These are phyloP conservation scores for Sporothrix brunneoviolacea DNA, from an alignment of 2,329 filamentous ascomycete genomes.

Conservation along the genomic window DNA sequence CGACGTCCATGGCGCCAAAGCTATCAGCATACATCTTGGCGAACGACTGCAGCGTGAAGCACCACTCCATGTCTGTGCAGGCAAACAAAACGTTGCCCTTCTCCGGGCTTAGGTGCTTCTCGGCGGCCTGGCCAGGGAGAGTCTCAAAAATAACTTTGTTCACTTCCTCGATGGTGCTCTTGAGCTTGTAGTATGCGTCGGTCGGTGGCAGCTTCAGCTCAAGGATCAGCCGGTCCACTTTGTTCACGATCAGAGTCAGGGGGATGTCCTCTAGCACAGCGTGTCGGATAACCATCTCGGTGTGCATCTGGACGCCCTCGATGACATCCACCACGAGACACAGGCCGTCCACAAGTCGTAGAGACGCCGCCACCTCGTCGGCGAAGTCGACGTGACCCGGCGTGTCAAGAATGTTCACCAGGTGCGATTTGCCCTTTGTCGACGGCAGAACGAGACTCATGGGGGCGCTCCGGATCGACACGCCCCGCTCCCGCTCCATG, in stretches of 20 bases:
- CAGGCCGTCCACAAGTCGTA: constrained; percentile 84
- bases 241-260: constrained; percentile 87
- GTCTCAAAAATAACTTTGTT: constrained; percentile 91
- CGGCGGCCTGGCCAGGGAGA: constrained; percentile 72
- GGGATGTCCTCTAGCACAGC: constrained; percentile 85
- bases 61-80: constrained; percentile 91
- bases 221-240: constrained; percentile 90
- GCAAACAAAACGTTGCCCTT: constrained; percentile 98
- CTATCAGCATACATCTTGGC: constrained; percentile 92
- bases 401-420: constrained; percentile 92
- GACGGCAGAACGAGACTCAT: constrained; percentile 90
- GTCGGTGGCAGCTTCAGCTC: constrained; percentile 90
- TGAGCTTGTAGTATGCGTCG: constrained; percentile 98
- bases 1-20: constrained; percentile 72
- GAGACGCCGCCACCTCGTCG: constrained; percentile 84
- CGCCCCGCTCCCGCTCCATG: constrained; percentile 77
- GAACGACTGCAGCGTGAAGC: constrained; percentile 89
- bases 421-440: constrained; percentile 87
- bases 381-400: constrained; percentile 98
- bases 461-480: constrained; percentile 87
- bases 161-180: constrained; percentile 97
- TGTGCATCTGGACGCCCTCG: constrained; percentile 97
- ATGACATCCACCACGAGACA: constrained; percentile 93
- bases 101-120: constrained; percentile 80
- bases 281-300: constrained; percentile 95